Evolutionary conservation across 495 filamentous ascomycete species (phyloP).

Genomic region (Neurospora sp.): DNA sequence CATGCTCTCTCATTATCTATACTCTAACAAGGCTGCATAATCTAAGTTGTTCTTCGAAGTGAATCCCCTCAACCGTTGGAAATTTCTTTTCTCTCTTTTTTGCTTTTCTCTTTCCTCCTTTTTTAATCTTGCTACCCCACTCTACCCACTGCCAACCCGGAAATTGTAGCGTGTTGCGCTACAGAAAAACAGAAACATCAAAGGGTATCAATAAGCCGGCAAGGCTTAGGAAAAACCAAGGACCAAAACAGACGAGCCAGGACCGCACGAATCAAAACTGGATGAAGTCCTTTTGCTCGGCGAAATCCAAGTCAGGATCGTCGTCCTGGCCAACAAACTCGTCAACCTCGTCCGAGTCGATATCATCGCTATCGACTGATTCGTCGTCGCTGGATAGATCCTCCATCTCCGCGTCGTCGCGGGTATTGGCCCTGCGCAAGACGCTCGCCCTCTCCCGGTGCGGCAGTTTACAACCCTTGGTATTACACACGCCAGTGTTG

Average conservation of each 20-base stretch:
- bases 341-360: constrained; percentile 79
- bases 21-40: background rate
- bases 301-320: constrained; percentile 26
- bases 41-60: background rate
- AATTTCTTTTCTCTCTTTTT: background rate
- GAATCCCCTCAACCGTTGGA: background rate
- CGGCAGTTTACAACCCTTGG: constrained; percentile 70
- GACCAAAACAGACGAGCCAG: background rate
- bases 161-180: background rate
- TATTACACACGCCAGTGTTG: constrained; percentile 77
- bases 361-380: constrained; percentile 69
- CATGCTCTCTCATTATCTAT: background rate
- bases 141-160: background rate
- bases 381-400: constrained; percentile 81
- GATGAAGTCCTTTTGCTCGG: constrained; percentile 38
- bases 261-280: constrained; percentile 20
- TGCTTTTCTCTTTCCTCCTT: background rate
- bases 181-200: background rate
- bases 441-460: constrained; percentile 79
- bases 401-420: constrained; percentile 48
- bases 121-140: background rate
- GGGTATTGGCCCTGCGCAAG: constrained; percentile 34
- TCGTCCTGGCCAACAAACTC: constrained; percentile 50
- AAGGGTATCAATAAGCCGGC: constrained; percentile 12
- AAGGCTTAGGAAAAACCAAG: background rate